Conservation (phyloP, 2,329 filamentous ascomycete genomes). For the Neocucurbitaria cava region DNA sequence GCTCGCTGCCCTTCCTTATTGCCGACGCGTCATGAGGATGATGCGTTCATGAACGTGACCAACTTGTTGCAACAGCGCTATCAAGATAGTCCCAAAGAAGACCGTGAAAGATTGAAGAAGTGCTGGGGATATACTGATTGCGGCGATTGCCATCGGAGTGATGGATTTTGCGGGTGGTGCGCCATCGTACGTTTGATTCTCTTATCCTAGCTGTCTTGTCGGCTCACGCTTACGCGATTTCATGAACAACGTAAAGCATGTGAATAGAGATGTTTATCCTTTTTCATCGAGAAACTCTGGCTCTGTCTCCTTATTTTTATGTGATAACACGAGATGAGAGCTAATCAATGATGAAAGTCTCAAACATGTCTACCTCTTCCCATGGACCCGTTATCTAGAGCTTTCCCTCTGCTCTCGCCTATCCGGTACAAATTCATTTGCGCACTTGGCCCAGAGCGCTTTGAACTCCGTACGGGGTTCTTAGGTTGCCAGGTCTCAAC, state of each 20-base stretch:
- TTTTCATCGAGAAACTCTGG: not conserved
- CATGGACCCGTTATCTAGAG: conserved; percentile 42
- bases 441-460: conserved; percentile 51
- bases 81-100: conserved; percentile 37
- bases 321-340: not conserved
- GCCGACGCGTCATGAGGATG: conserved; percentile 1
- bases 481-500: conserved; percentile 57
- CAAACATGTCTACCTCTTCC: conserved; percentile 54
- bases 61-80: conserved; percentile 32
- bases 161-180: conserved; percentile 54
- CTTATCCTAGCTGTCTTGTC: not conserved
- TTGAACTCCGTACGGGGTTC: conserved; percentile 53
- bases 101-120: conserved; percentile 36
- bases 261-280: not conserved
- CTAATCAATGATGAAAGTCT: conserved; percentile 35
- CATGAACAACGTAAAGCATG: not conserved
- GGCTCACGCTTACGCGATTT: no score
- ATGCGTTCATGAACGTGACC: conserved; percentile 26
- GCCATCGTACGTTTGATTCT: conserved; percentile 43
- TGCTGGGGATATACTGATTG: conserved; percentile 48
- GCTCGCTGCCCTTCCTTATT: conserved; percentile 22
- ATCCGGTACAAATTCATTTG: conserved; percentile 45
- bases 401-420: conserved; percentile 51
- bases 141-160: conserved; percentile 46
- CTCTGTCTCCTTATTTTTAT: no score